A percentile compares a stretch with the other conserved stretches of the same genome.
phyloP scores from a whole-genome alignment of 768 basidiomycete genomes.

The Lactarius deliciosus region DNA sequence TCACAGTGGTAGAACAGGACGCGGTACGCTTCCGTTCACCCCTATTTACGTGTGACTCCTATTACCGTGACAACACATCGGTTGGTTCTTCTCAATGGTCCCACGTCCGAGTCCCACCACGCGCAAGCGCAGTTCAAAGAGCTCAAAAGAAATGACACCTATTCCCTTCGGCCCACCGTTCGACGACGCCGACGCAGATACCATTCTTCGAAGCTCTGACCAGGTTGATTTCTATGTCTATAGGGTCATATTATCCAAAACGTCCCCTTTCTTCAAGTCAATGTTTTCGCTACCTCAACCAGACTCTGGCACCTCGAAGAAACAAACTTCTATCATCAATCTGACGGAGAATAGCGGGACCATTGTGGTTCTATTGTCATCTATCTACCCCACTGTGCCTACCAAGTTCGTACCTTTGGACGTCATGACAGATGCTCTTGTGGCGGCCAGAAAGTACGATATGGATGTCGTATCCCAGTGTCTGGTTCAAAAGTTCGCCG shows the following conservation, averaged over 20 bases:
- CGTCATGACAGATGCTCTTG: neutral
- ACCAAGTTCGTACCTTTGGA: neutral
- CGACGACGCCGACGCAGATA: neutral
- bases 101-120: no score
- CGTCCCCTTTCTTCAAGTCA: constrained; percentile 14
- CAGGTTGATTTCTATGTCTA: constrained; percentile 5
- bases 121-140: no score
- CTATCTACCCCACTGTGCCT: neutral
- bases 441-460: neutral
- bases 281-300: constrained; percentile 4
- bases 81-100: no score
- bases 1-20: neutral
- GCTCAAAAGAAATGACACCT: neutral
- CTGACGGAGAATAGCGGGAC: neutral
- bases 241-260: constrained; percentile 11
- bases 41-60: neutral
- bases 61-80: no score
- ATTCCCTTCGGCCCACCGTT: neutral
- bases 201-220: constrained; percentile 13
- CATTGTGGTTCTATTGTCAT: neutral
- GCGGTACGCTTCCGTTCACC: no score
- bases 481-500: neutral
- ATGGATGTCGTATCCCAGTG: neutral
- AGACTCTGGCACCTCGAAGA: no score
- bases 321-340: neutral